phyloP scores from a whole-genome alignment of 306 rosid species.

The Ceratonia siliqua region DNA sequence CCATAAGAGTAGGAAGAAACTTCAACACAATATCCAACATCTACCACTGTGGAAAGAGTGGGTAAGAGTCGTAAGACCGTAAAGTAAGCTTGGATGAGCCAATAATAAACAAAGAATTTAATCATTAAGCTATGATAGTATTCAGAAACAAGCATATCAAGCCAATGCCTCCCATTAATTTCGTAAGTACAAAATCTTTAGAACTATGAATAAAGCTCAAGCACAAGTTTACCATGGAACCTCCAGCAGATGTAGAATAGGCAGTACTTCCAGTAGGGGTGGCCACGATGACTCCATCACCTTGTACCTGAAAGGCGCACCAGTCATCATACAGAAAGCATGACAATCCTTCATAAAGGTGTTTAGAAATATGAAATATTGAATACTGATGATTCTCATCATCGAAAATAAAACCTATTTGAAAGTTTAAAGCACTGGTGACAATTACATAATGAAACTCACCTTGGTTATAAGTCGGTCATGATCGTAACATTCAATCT shows the following conservation, averaged over 20 bases:
- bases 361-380: constrained; percentile 16
- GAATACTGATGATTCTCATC: constrained; percentile 11
- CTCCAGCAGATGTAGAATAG: constrained; percentile 98
- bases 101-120: background rate
- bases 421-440: background rate
- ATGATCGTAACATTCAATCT: constrained; percentile 91
- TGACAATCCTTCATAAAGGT: constrained; percentile 25
- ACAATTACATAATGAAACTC: constrained; percentile 34
- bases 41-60: constrained; percentile 8
- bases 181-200: background rate
- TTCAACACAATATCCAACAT: background rate
- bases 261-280: constrained; percentile 99
- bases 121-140: background rate
- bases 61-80: background rate
- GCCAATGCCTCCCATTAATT: constrained; percentile 14
- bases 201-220: background rate
- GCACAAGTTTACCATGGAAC: constrained; percentile 79
- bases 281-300: constrained; percentile 98
- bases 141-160: constrained; percentile 2
- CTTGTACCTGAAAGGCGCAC: constrained; percentile 75
- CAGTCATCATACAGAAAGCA: constrained; percentile 24
- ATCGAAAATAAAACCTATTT: background rate
- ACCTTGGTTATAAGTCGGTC: constrained; percentile 97
- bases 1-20: constrained; percentile 8
- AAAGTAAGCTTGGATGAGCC: constrained; percentile 14